A percentile compares a stretch with the other conserved stretches of the same genome.
These are phyloP conservation scores for Paraphysoderma sedebokerense DNA, from an alignment of 371 early-diverging fungal genomes.

Conservation along the genomic window DNA sequence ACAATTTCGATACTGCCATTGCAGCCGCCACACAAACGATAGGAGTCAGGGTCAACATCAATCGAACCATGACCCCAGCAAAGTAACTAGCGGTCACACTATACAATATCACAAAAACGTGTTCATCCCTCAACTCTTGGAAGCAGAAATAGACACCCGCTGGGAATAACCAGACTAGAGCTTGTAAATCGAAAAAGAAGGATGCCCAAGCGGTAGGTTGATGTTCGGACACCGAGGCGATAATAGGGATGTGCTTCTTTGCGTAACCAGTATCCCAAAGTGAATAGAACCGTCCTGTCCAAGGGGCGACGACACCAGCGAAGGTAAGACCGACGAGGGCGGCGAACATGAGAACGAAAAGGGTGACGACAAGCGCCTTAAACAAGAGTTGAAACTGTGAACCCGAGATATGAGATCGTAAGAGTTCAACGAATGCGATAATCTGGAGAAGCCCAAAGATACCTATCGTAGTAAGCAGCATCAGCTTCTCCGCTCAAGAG, in stretches of 20 bases:
- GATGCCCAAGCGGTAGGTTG: constrained; percentile 98
- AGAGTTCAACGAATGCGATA: constrained; percentile 66
- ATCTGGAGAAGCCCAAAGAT: constrained; percentile 86
- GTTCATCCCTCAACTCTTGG: constrained; percentile 75
- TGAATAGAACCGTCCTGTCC: constrained; percentile 97
- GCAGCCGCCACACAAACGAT: constrained; percentile 89
- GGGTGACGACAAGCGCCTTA: constrained; percentile 23
- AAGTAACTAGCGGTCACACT: constrained; percentile 91
- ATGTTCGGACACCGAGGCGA: constrained; percentile 98
- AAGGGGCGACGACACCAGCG: constrained; percentile 85
- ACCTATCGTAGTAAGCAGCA: constrained; percentile 16
- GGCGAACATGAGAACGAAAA: constrained; percentile 23
- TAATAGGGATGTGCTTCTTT: constrained; percentile 95
- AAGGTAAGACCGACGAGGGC: constrained; percentile 48
- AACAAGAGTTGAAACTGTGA: constrained; percentile 68
- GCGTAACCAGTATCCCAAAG: constrained; percentile 98
- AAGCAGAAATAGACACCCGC: constrained; percentile 94
- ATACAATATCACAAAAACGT: constrained; percentile 93
- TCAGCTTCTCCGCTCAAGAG: not conserved
- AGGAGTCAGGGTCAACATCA: constrained; percentile 94
- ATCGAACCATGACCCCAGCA: constrained; percentile 98
- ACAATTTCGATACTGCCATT: constrained; percentile 66
- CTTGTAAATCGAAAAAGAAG: constrained; percentile 94
- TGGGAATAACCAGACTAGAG: constrained; percentile 86
- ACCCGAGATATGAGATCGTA: constrained; percentile 60